Evolutionary conservation across 106 monocot genomes (phyloP).

Genomic region (Xerophyta viscosa): DNA sequence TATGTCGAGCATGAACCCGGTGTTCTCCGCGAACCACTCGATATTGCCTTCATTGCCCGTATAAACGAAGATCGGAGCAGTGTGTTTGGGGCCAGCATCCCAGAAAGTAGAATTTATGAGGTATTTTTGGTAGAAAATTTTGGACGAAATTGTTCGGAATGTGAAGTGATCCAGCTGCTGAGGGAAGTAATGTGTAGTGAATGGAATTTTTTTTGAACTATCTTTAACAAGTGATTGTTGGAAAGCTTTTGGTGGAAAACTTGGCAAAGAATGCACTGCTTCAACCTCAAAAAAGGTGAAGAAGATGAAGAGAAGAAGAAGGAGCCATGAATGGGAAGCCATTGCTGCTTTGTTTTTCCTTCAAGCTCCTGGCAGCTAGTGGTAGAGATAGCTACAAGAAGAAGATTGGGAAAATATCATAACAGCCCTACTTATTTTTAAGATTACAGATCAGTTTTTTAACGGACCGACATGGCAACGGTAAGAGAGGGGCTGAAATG

Average conservation of each 20-base stretch:
- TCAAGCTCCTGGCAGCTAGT: too few species aligned
- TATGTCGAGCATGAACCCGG: slow-evolving; percentile 83
- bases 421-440: too few species aligned
- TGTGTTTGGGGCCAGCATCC: slow-evolving; percentile 35
- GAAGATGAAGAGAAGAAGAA: slow-evolving; percentile 32
- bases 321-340: too few species aligned
- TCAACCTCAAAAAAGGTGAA: slow-evolving; percentile 4
- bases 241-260: background rate
- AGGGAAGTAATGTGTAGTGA: slow-evolving; percentile 71
- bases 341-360: too few species aligned
- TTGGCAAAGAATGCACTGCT: background rate
- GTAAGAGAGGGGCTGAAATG: too few species aligned
- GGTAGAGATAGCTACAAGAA: too few species aligned
- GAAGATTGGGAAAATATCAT: too few species aligned
- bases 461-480: too few species aligned
- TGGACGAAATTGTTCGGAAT: slow-evolving; percentile 42
- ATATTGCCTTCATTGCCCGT: slow-evolving; percentile 91
- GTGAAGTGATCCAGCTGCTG: slow-evolving; percentile 92
- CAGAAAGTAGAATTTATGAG: slow-evolving; percentile 64
- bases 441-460: too few species aligned
- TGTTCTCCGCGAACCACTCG: slow-evolving; percentile 80
- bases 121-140: slow-evolving; percentile 73
- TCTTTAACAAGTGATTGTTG: background rate
- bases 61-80: slow-evolving; percentile 87
- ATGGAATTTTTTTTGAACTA: slow-evolving; percentile 7